phyloP scores from a whole-genome alignment of 371 early-diverging fungal genomes.

The Mucor lusitanicus region DNA sequence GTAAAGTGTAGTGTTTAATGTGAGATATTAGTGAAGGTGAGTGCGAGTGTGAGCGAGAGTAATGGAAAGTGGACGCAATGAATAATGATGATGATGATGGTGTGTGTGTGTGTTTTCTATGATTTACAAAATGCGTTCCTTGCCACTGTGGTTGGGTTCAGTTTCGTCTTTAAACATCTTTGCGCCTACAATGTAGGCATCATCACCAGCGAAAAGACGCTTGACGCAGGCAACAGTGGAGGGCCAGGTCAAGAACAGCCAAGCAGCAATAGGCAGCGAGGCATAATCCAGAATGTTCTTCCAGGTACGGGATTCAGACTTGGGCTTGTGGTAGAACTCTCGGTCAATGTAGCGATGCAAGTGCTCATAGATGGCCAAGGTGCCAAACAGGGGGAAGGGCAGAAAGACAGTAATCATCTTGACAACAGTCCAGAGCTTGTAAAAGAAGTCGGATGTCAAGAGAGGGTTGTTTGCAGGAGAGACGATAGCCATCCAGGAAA shows the following conservation, averaged over 20 bases:
- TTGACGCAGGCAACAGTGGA: slow-evolving; percentile 56
- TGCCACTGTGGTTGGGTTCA: background rate
- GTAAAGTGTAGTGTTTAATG: background rate
- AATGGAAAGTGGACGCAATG: background rate
- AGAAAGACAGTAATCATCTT: slow-evolving; percentile 52
- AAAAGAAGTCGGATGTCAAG: slow-evolving; percentile 48
- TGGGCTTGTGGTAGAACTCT: slow-evolving; percentile 44
- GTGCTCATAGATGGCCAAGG: slow-evolving; percentile 52
- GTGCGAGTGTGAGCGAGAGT: background rate
- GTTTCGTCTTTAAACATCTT: slow-evolving; percentile 42
- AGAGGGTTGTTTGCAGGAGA: slow-evolving; percentile 51
- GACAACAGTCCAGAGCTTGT: slow-evolving; percentile 49
- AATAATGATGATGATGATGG: background rate
- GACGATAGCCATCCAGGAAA: slow-evolving; percentile 38
- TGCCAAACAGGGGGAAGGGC: slow-evolving; percentile 56
- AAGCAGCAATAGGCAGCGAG: slow-evolving; percentile 53
- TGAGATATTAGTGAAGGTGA: background rate
- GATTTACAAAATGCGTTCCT: slow-evolving; percentile 4
- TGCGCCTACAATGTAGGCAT: slow-evolving; percentile 54
- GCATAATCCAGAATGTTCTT: slow-evolving; percentile 49
- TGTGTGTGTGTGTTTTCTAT: background rate
- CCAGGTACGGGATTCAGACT: slow-evolving; percentile 51
- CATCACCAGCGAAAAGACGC: slow-evolving; percentile 43
- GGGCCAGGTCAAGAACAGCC: slow-evolving; percentile 59
- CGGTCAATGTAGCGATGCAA: slow-evolving; percentile 51